Conservation (phyloP, 305 asterid species). For the Fraxinus nigra region DNA sequence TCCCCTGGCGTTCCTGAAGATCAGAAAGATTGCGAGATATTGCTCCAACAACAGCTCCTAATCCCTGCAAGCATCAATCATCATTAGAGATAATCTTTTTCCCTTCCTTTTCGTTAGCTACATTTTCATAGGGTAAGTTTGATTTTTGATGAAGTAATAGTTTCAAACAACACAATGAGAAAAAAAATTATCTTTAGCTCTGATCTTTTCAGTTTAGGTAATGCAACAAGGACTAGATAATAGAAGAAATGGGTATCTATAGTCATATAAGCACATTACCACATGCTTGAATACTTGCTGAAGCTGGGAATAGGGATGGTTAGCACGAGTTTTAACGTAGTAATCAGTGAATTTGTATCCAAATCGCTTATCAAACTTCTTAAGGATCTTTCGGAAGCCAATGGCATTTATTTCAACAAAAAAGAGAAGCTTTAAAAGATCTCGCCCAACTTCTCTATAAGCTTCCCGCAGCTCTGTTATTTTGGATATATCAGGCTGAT, state of each 20-base stretch:
- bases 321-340: constrained; percentile 92
- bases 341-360: constrained; percentile 88
- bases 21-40: constrained; percentile 95
- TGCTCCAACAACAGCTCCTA: constrained; percentile 98
- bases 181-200: neutral
- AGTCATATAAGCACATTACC: constrained; percentile 49
- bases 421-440: constrained; percentile 79
- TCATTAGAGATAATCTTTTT: constrained; percentile 11
- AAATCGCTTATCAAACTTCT: constrained; percentile 92
- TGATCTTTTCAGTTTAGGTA: neutral
- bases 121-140: neutral
- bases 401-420: constrained; percentile 90
- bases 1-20: constrained; percentile 93
- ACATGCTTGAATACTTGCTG: constrained; percentile 98
- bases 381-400: constrained; percentile 92
- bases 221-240: constrained; percentile 17
- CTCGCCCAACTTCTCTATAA: constrained; percentile 88
- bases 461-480: constrained; percentile 77
- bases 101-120: neutral
- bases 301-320: constrained; percentile 98
- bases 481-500: constrained; percentile 76
- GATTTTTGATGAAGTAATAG: neutral
- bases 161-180: constrained; percentile 6
- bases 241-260: constrained; percentile 3
- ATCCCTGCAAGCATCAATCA: constrained; percentile 54